Evolutionary conservation across 371 early-diverging fungal genomes (phyloP).

Genomic region (Neoconidiobolus thromboides): DNA sequence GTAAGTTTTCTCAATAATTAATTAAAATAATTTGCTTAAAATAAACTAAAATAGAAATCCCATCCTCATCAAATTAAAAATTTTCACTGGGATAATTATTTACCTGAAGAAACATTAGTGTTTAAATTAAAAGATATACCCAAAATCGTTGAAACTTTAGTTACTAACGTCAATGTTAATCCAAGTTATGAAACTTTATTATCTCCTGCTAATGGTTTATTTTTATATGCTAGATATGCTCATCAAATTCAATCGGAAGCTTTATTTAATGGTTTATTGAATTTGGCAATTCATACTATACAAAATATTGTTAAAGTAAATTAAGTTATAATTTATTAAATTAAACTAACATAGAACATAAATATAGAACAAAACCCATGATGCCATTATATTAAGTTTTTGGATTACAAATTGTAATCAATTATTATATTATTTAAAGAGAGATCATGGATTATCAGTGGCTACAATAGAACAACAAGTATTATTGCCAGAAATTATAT

Average conservation of each 20-base stretch:
- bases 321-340: neutral
- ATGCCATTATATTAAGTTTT: constrained; percentile 30
- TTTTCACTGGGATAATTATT: neutral
- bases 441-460: constrained; percentile 42
- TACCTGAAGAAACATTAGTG: neutral
- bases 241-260: neutral
- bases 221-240: neutral
- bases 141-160: neutral
- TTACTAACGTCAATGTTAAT: neutral
- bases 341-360: neutral
- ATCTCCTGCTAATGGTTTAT: neutral
- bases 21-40: neutral
- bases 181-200: neutral
- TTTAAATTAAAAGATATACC: neutral
- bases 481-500: constrained; percentile 36
- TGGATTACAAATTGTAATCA: constrained; percentile 66
- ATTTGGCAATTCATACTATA: neutral
- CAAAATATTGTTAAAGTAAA: neutral
- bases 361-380: constrained; percentile 16
- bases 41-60: neutral
- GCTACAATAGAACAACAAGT: constrained; percentile 34
- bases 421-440: constrained; percentile 54
- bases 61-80: neutral
- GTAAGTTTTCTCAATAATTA: neutral
- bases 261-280: neutral